Evolutionary conservation across 441 rosid species (phyloP), one percentile per base, ranked within the genome.

Genomic region (Aquilaria agallochum): DNA sequence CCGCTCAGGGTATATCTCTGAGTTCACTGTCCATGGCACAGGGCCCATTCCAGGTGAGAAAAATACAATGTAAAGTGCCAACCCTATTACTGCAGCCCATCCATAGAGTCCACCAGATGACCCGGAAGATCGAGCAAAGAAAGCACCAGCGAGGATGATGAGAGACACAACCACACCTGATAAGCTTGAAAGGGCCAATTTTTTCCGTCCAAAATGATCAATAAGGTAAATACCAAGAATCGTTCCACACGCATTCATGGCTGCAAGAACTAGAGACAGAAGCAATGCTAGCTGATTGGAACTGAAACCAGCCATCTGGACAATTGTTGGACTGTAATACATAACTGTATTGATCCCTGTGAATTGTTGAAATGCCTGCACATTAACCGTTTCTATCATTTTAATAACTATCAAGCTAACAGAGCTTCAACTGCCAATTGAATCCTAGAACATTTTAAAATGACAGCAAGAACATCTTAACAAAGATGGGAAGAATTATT

Each of bases 41-140:
- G 96, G 96, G 69, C 98, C 98, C 98, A 92, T 92, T 62, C 98
- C 98, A 0, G 98, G 98, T 34, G 98, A 63, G 67, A 89, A 92
- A 78, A 83, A 89, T 30, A 85, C 81, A 50, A 92, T 92, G 74
- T 92, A 89, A 9, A 89, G 60, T 49, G 89, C 88, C 68, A 92
- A 67, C 2, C 95, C 98, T 40, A 83, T 4, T 30, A 92, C 76
- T 2, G 98, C 96, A 0, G 88, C 50, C 95, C 88, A 83, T 61
- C 94, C 98, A 1, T 79, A 80, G 13, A 83, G 2, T 32, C 70
- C 76, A 52, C 44, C 79, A 1, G 80, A 63, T 42, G 90, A 54
- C 59, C 55, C 70, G 45, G 78, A 68, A 15, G 92, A 50, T 62
- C 75, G 65, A 2, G 69, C 80, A 53, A 80, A 75, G 75, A 92